Evolutionary conservation across 176 grass and related monocot genomes (phyloP), one percentile per base, ranked within the genome.

Genomic region (Lolium multiflorum): DNA sequence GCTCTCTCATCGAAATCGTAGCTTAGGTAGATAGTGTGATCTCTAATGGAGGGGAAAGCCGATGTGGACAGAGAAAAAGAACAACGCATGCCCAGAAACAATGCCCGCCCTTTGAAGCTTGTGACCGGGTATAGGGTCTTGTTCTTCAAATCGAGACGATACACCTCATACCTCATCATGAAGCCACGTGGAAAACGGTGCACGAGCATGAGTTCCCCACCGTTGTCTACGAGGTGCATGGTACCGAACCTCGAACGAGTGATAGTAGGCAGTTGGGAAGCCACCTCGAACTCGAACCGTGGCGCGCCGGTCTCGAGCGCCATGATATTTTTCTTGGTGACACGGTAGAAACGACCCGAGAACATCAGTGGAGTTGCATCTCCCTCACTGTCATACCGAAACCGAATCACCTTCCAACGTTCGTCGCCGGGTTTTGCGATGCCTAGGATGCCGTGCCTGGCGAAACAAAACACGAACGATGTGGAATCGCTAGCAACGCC

Each of bases 141-240:
- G 7, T 26, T 31, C 8, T 18, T 8, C 14, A 55, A 20, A 35
- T 55, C 24, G 8, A 52, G 3, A 0, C 15, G 17, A n/a, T 70
- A 70, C 37, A 41, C 35, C 0, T 31, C 14, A 9, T 54, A 76
- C 9, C 56, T n/a, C 20, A 0, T 21, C 4, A 22, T 24, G 1
- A 7, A 41, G 39, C 3, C 2, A 6, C 0, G 6, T 22, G 2
- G 4, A 25, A 18, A 0, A 7, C 72, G 72, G 28, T 64, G 59
- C 46, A 77, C 58, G 12, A 84, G 12, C 58, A 84, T 51, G 38
- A 66, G 11, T 46, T 66, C 7, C 8, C 59, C 83, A 18, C 3
- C 59, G 4, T 84, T 84, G 28, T 76, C 82, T 18, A 76, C 57
- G 0, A 84, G 25, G 28, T 77, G 83, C 64, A 77, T 1, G 13